These are phyloP conservation scores for Citrus maxima DNA, from an alignment of 345 rosid genomes.

Conservation along the genomic window DNA sequence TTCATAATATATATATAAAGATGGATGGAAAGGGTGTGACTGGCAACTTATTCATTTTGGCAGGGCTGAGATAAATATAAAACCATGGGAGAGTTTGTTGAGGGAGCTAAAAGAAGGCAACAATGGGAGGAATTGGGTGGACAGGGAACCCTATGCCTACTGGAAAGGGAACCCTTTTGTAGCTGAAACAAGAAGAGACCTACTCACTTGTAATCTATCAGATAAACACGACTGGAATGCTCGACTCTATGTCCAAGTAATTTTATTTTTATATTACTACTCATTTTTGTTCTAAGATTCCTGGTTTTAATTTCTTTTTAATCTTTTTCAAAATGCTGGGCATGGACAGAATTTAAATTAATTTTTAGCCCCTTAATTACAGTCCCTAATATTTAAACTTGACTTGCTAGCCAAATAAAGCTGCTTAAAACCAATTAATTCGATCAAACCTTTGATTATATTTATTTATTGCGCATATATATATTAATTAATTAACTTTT, in stretches of 20 bases:
- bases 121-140: constrained; percentile 44
- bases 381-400: no score
- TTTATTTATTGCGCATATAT: no score
- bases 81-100: constrained; percentile 55
- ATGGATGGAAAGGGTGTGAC: no score
- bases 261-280: no score
- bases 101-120: constrained; percentile 50
- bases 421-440: no score
- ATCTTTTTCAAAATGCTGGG: no score
- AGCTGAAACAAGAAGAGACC: constrained; percentile 47
- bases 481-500: neutral
- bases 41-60: neutral
- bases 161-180: constrained; percentile 90
- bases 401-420: no score
- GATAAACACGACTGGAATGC: constrained; percentile 74
- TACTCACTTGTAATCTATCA: constrained; percentile 63
- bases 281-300: neutral
- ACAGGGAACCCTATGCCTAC: constrained; percentile 70
- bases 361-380: no score
- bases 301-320: neutral
- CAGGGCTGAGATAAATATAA: constrained; percentile 78
- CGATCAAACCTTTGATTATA: no score
- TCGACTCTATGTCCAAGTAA: constrained; percentile 60
- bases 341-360: no score
- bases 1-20: no score